These are phyloP conservation scores for Zasmidium cellare DNA, from an alignment of 2,329 filamentous ascomycete genomes.

Conservation along the genomic window DNA sequence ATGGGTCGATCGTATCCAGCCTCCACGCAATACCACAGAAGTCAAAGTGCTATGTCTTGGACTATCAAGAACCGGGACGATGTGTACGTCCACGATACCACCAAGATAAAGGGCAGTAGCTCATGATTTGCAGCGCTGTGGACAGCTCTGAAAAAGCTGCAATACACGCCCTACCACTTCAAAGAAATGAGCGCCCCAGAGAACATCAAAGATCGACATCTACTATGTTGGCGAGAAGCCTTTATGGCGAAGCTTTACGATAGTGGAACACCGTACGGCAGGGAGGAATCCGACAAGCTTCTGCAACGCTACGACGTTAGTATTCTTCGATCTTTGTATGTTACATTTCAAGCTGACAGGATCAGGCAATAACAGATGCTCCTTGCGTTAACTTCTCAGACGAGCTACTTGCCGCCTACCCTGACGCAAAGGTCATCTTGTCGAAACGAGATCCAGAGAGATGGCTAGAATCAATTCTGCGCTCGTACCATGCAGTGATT, in stretches of 20 bases:
- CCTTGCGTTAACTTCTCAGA: conserved; percentile 19
- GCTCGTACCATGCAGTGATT: conserved; percentile 9
- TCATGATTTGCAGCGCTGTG: conserved; percentile 5
- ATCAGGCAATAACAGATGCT: conserved; percentile 2
- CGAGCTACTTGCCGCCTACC: conserved; percentile 54
- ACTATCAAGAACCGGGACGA: conserved; percentile 13
- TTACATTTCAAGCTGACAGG: not conserved
- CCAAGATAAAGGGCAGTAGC: not conserved
- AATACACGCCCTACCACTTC: conserved; percentile 13
- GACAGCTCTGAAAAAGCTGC: conserved; percentile 7
- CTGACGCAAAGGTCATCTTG: conserved; percentile 67
- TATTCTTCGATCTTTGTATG: not conserved
- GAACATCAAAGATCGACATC: conserved; percentile 7
- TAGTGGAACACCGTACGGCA: conserved; percentile 4
- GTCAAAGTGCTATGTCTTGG: conserved; percentile 15
- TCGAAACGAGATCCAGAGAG: conserved; percentile 35
- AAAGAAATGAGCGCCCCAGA: conserved; percentile 5
- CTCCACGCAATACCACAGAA: not conserved
- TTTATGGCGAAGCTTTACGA: conserved; percentile 10
- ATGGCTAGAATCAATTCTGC: conserved; percentile 39
- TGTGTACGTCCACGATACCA: conserved; percentile 7
- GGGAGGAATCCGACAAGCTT: conserved; percentile 7
- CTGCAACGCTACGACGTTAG: conserved; percentile 9
- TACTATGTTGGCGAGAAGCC: conserved; percentile 11
- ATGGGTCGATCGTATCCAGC: conserved; percentile 9